Base-by-base conservation (phyloP, 192 early-diverging fungal genomes). In the Podila epigama region DNA sequence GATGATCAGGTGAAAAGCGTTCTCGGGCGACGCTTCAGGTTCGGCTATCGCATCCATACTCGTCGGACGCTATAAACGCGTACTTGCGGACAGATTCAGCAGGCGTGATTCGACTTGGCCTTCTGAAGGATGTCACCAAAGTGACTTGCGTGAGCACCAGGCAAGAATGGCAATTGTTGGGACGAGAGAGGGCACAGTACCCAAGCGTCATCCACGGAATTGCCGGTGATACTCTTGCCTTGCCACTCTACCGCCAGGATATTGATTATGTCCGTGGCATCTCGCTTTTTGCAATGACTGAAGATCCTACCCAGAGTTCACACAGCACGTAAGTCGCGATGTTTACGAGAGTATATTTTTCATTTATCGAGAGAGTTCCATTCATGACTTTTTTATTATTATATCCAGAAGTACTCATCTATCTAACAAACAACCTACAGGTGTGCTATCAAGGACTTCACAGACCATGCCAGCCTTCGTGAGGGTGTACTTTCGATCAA, bases 71-170 rank as follows among this genome's bases (percentile, higher is more conserved):
- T 5, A 67, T 79, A n/a, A 50, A 9, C 10, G 36, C 69, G 12
- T 44, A 31, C 12, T 34, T 85, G 50, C 70, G 78, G 27, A 70
- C 84, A 0, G 70, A 82, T 29, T 66, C 72, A 12, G 53, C 67
- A 16, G 84, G 84, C n/a, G 32, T 66, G 2, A 66, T 81, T n/a
- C 36, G 59, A 28, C 70, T 85, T 37, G 84, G 84, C 1, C 58
- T 20, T 4, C 54, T 84, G 40, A 20, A 57, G 6, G 64, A 70
- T 53, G 64, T 81, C 20, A 36, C 56, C 4, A 7, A 0, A 25
- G 8, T 77, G 29, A 36, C 27, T 42, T 77, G 73, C 32, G 35
- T 4, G 22, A 68, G 59, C 20, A 59, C 73, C 4, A 18, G 13
- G 0, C 55, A 51, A 56, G 27, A 1, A 0, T 77, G 73, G 73